These are phyloP conservation scores for Trametes versicolor DNA, from an alignment of 1,284 basidiomycete genomes.

Conservation along the genomic window DNA sequence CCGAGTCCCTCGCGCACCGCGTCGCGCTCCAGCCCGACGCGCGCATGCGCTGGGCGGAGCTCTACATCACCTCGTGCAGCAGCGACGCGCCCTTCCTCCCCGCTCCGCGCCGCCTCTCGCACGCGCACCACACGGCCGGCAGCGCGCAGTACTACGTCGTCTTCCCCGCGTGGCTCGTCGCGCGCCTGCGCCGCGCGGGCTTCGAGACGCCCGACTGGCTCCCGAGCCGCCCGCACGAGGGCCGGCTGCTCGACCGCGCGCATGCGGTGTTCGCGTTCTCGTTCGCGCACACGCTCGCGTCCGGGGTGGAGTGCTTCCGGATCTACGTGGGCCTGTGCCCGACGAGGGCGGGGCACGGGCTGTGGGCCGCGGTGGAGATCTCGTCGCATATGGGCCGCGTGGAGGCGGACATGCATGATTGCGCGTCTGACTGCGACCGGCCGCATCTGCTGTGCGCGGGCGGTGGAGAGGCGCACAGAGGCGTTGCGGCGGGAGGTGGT, in stretches of 20 bases:
- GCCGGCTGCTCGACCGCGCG: conserved; percentile 12
- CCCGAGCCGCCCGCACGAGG: conserved; percentile 13
- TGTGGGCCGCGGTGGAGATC: conserved; percentile 17
- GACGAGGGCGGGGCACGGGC: conserved; percentile 5
- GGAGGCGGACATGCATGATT: conserved; percentile 14
- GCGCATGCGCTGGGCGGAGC: conserved; percentile 10
- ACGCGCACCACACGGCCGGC: too few relatives aligned
- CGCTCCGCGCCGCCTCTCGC: conserved; percentile 1
- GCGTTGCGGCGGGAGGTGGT: background rate
- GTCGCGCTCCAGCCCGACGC: background rate
- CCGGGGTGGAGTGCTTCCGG: conserved; percentile 8
- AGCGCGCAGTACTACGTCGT: conserved; percentile 11
- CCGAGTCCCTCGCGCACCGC: conserved; percentile 6
- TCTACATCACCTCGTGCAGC: conserved; percentile 17
- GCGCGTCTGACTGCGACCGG: conserved; percentile 1
- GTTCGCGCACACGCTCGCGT: conserved; percentile 13
- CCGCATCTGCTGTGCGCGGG: conserved; percentile 4
- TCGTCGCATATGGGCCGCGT: conserved; percentile 10
- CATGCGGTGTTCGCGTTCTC: conserved; percentile 16
- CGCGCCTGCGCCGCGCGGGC: conserved; percentile 9
- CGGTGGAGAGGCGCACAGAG: background rate
- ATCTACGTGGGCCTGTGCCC: conserved; percentile 16
- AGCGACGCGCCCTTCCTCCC: conserved; percentile 11
- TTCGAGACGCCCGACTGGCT: conserved; percentile 14
- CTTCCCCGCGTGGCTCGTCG: conserved; percentile 6